phyloP scores from a whole-genome alignment of 176 grass and related monocot genomes.

The Tillandsia leiboldiana region DNA sequence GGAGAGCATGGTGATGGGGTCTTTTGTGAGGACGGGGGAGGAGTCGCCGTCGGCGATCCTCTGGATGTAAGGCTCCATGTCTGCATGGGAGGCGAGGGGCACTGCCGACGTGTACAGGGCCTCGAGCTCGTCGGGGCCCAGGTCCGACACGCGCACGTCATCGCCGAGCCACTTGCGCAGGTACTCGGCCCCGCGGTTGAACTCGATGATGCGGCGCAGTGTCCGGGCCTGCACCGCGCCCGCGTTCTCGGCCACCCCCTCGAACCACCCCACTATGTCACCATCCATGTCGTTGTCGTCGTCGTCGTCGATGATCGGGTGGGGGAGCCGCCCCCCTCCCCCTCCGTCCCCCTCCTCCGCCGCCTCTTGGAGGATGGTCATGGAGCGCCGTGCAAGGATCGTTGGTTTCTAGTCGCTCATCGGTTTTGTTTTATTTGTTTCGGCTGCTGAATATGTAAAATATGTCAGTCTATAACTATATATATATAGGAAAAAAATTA shows the following conservation, averaged over 20 bases:
- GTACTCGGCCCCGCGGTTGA: conserved; percentile 18
- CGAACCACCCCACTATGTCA: conserved; percentile 17
- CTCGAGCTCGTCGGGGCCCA: conserved; percentile 10
- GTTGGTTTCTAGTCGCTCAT: too few species aligned
- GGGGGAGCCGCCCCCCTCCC: not conserved
- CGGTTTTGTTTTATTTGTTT: too few species aligned
- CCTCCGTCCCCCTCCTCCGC: not conserved
- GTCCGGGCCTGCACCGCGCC: conserved; percentile 7
- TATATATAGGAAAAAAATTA: too few species aligned
- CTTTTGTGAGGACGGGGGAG: conserved; percentile 7
- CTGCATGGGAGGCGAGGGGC: conserved; percentile 16
- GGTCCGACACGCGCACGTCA: not conserved
- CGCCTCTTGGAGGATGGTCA: not conserved
- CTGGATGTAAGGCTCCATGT: conserved; percentile 22
- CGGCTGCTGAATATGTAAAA: too few species aligned
- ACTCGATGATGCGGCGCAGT: conserved; percentile 14
- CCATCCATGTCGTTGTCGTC: not conserved
- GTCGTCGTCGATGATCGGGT: not conserved
- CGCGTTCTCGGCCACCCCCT: conserved; percentile 6
- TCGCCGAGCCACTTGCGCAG: conserved; percentile 13
- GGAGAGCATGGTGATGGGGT: conserved; percentile 24
- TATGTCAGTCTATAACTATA: too few species aligned
- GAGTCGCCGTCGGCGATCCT: conserved; percentile 20
- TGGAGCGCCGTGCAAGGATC: too few species aligned
- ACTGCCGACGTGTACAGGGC: conserved; percentile 12